Evolutionary conservation across 2,329 filamentous ascomycete species (phyloP), one percentile per base, ranked within the genome.

Genomic region (Epichloe scottii): DNA sequence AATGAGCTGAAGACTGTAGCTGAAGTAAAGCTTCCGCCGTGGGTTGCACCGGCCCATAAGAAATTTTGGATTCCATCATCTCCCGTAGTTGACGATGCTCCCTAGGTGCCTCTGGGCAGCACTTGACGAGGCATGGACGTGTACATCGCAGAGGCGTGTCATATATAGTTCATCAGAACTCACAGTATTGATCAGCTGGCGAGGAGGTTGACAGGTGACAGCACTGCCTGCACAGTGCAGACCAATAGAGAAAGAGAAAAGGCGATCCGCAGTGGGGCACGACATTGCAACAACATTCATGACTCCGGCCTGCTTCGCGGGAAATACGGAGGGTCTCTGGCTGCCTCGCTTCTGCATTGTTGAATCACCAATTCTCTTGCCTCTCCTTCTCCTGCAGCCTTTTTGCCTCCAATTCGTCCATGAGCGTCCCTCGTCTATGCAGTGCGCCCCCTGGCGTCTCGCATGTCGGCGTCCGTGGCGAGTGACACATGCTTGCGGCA

Each of bases 1-100:
- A 39, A 49, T 61, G 59, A 2, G 58, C 50, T 17, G 59, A 50
- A 15, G 26, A 42, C 8, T 46, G 55, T 3, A 65, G 54, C 3
- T 54, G 55, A 6, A 53, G 30, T 14, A 58, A 0, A 46, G 64
- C 56, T 21, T 53, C 56, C 11, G 52, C 44, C 14, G 60, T 57
- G n/a, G 46, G 53, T 23, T 52, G 43, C 23, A 63, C 56, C 4
- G 59, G 53, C 17, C 55, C 55, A 15, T 33, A 23, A 5, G 42
- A 40, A 8, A 6, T 35, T 17, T 55, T 38, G 4, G n/a, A 7
- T 26, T 52, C 50, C 53, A 54, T 47, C 12, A 11, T 17, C 19
- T 35, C 14, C 49, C 10, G 14, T 19, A 19, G 10, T 8, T n/a
- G 19, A 23, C n/a, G 17, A 15, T 35, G 17, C 19, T 38, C 21